These are phyloP conservation scores for Stereum hirsutum DNA, from an alignment of 1,284 basidiomycete genomes.

Conservation along the genomic window DNA sequence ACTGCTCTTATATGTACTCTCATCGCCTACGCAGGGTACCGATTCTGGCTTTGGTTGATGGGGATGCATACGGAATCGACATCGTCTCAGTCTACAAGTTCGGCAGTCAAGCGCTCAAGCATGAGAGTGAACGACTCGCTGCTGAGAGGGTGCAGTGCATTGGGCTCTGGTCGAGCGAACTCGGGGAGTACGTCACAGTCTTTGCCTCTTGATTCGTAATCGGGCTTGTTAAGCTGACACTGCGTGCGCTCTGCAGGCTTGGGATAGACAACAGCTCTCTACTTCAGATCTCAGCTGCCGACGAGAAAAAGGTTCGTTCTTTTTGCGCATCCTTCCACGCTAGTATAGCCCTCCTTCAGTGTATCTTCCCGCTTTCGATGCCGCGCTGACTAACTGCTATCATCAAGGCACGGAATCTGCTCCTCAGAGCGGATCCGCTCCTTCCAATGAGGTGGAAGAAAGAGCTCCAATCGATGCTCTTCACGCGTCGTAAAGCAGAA, in stretches of 20 bases:
- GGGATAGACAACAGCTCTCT: slow-evolving; percentile 51
- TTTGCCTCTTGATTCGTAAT: not conserved
- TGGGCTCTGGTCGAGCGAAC: slow-evolving; percentile 67
- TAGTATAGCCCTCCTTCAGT: too few relatives aligned
- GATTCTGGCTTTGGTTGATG: slow-evolving; percentile 77
- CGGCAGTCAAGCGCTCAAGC: slow-evolving; percentile 52
- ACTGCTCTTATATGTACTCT: too few relatives aligned
- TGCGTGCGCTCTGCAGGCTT: slow-evolving; percentile 31
- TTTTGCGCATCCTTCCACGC: too few relatives aligned
- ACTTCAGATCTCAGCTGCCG: slow-evolving; percentile 61
- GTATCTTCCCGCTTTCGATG: not conserved
- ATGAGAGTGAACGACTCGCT: slow-evolving; percentile 56
- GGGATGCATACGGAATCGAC: slow-evolving; percentile 83
- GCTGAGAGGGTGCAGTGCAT: slow-evolving; percentile 68
- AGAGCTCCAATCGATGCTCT: slow-evolving; percentile 73
- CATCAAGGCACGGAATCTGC: slow-evolving; percentile 71
- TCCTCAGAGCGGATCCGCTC: slow-evolving; percentile 30
- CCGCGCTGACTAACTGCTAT: not conserved
- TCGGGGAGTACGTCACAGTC: slow-evolving; percentile 27
- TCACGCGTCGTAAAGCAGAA: slow-evolving; percentile 78
- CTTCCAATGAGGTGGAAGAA: slow-evolving; percentile 69
- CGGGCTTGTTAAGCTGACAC: not conserved
- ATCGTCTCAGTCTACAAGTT: slow-evolving; percentile 82
- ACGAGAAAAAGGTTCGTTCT: slow-evolving; percentile 59
- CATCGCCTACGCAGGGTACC: slow-evolving; percentile 43